These are phyloP conservation scores for Phytopythium boreale DNA, from an alignment of 352 stramenopile genomes.

Conservation along the genomic window DNA sequence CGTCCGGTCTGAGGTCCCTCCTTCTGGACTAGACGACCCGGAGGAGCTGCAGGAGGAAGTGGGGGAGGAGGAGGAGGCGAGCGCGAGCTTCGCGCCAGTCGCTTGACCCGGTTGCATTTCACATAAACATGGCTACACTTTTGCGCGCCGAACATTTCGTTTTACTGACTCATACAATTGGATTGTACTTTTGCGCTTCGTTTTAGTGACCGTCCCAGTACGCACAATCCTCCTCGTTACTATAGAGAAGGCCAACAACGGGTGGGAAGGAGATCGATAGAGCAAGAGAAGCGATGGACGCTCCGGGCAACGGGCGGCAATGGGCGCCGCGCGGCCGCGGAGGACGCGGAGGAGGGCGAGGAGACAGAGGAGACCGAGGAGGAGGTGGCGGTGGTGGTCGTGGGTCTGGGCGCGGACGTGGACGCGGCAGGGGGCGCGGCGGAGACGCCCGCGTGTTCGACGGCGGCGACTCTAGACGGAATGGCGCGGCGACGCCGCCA, in stretches of 20 bases:
- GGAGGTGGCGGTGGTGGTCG: conserved; percentile 11
- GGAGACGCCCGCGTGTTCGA: not conserved
- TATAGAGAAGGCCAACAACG: too few species aligned
- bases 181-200: not conserved
- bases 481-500: not conserved
- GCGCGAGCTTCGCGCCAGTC: not conserved
- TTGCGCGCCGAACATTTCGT: not conserved
- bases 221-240: too few species aligned
- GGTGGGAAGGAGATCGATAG: too few species aligned
- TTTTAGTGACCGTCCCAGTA: not conserved
- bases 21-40: not conserved
- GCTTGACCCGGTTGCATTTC: not conserved
- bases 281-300: not conserved
- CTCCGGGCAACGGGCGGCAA: not conserved
- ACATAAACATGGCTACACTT: not conserved
- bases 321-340: not conserved
- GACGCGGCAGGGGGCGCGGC: conserved; percentile 6
- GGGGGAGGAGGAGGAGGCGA: not conserved
- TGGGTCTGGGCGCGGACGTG: conserved; percentile 2
- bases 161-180: too few species aligned
- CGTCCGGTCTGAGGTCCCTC: not conserved
- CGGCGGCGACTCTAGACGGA: not conserved
- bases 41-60: not conserved
- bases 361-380: conserved; percentile 10
- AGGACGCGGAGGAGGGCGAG: not conserved